Conservation (phyloP, 441 rosid species). For the Hura crepitans region DNA sequence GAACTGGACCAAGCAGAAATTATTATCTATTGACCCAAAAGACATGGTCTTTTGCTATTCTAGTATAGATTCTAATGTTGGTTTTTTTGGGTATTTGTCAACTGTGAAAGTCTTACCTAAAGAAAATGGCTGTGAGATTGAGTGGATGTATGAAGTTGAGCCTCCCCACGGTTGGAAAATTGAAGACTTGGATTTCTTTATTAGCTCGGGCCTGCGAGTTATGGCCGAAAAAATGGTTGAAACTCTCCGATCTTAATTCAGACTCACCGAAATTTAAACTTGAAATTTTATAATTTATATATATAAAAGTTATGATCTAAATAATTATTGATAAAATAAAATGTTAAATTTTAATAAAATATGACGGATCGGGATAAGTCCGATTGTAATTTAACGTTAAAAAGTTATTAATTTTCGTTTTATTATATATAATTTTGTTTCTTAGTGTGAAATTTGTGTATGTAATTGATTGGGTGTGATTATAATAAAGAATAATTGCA, state of each 20-base stretch:
- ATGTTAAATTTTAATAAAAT: too few relatives aligned
- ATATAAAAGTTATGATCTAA: too few relatives aligned
- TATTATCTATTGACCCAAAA: conserved; percentile 32
- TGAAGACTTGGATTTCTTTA: conserved; percentile 40
- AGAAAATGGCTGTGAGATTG: conserved; percentile 35
- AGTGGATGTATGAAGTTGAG: conserved; percentile 50
- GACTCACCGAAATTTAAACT: too few relatives aligned
- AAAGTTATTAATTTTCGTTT: too few relatives aligned
- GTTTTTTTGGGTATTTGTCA: conserved; percentile 39
- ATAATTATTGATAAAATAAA: too few relatives aligned
- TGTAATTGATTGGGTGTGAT: too few relatives aligned
- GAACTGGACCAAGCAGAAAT: conserved; percentile 54
- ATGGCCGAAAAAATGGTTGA: conserved; percentile 47
- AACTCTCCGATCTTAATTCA: conserved; percentile 29
- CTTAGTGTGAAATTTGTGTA: too few relatives aligned
- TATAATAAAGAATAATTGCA: too few relatives aligned
- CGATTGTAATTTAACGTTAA: too few relatives aligned
- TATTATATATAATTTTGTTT: too few relatives aligned
- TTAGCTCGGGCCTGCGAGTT: conserved; percentile 38
- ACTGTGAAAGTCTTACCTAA: conserved; percentile 25
- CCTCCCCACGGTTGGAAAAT: conserved; percentile 42
- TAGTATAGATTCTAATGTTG: conserved; percentile 44
- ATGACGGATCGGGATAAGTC: too few relatives aligned
- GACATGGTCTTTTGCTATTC: conserved; percentile 34
- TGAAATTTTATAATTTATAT: too few relatives aligned